phyloP scores from a whole-genome alignment of 768 basidiomycete genomes.

The Suillus variegatus region DNA sequence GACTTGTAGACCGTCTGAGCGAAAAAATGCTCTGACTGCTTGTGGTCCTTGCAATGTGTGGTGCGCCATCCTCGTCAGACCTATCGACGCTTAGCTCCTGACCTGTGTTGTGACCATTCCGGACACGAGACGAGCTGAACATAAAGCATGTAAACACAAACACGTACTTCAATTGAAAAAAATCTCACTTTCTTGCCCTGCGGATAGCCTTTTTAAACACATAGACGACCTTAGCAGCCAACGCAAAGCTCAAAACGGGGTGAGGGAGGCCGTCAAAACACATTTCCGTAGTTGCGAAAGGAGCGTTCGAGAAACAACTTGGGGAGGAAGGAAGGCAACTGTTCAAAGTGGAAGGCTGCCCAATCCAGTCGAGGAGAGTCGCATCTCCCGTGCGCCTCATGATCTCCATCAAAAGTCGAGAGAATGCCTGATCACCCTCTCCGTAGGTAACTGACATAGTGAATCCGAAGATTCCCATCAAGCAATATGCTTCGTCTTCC shows the following conservation, averaged over 20 bases:
- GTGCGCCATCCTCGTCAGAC: background rate
- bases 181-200: constrained; percentile 1
- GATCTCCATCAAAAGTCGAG: constrained; percentile 14
- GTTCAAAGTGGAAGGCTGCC: constrained; percentile 3
- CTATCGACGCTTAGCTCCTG: too few species aligned
- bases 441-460: constrained; percentile 18
- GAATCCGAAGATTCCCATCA: constrained; percentile 16
- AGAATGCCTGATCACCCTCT: constrained; percentile 18
- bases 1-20: background rate
- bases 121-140: background rate
- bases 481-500: constrained; percentile 20
- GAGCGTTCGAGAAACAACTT: constrained; percentile 5
- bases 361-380: constrained; percentile 16
- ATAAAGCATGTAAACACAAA: background rate
- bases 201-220: background rate
- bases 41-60: background rate
- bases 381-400: constrained; percentile 12
- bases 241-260: background rate
- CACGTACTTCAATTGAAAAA: background rate
- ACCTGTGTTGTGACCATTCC: background rate
- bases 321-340: constrained; percentile 12
- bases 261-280: background rate
- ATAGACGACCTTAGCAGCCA: background rate
- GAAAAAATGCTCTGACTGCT: background rate
- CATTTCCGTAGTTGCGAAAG: background rate